These are phyloP conservation scores for Beauveria brongniartii DNA, from an alignment of 2,329 filamentous ascomycete genomes.

Conservation along the genomic window DNA sequence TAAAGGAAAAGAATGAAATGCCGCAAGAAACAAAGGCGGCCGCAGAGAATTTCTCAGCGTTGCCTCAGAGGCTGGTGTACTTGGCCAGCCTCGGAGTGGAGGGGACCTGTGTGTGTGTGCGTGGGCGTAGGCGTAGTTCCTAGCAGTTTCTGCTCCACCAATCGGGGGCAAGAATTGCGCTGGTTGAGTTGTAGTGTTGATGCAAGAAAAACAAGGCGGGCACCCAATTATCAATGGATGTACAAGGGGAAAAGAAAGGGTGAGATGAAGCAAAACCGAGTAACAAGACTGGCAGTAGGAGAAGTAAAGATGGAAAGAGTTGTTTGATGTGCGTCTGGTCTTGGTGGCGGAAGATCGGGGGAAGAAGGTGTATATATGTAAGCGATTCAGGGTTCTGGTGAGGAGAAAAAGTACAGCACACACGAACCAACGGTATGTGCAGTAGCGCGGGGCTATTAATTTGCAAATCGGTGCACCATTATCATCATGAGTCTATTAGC, in stretches of 20 bases:
- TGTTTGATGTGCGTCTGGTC: background rate
- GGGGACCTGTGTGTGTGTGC: background rate
- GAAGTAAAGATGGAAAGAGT: constrained; percentile 15
- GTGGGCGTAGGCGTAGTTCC: constrained; percentile 6
- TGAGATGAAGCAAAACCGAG: constrained; percentile 19
- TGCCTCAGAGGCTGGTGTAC: constrained; percentile 6
- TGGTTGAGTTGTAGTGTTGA: constrained; percentile 4
- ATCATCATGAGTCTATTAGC: constrained; percentile 14
- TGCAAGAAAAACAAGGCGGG: background rate
- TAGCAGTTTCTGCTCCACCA: constrained; percentile 4
- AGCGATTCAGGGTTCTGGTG: constrained; percentile 17
- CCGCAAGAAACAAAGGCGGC: background rate
- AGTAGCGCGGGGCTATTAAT: constrained; percentile 12
- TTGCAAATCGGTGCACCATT: constrained; percentile 10
- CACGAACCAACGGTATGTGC: constrained; percentile 11
- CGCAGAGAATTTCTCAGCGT: constrained; percentile 8
- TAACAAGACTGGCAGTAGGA: constrained; percentile 11
- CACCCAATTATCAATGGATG: background rate
- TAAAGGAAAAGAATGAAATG: constrained; percentile 1
- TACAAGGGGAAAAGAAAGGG: background rate
- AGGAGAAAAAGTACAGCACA: constrained; percentile 7
- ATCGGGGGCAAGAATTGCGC: constrained; percentile 7
- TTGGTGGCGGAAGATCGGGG: constrained; percentile 5
- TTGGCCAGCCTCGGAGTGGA: background rate
- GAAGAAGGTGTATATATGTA: constrained; percentile 12